Evolutionary conservation across 306 rosid genomes (phyloP).

Genomic region (Vigna radiata): DNA sequence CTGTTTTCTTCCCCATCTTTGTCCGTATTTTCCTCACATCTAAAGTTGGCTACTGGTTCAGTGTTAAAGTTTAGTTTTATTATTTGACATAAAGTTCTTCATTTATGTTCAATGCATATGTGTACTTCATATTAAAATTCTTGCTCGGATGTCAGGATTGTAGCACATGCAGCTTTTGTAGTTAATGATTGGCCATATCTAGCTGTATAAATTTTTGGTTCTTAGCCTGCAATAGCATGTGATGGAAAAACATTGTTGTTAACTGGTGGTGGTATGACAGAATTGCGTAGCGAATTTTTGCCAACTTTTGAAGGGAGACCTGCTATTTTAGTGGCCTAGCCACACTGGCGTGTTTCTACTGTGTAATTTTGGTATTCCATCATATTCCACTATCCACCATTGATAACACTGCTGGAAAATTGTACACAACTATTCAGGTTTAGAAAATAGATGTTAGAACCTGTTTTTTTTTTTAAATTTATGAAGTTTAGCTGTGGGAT

Average conservation of each 20-base stretch:
- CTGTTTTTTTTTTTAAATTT: not conserved
- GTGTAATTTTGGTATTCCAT: too few species aligned
- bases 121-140: constrained; percentile 9
- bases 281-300: too few species aligned
- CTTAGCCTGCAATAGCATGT: not conserved
- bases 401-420: not conserved
- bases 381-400: too few species aligned
- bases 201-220: constrained; percentile 12
- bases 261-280: too few species aligned
- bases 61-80: constrained; percentile 6
- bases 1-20: not conserved
- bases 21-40: not conserved
- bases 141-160: constrained; percentile 8
- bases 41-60: constrained; percentile 16
- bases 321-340: too few species aligned
- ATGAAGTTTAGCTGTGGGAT: not conserved
- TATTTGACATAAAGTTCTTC: constrained; percentile 6
- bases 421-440: constrained; percentile 6
- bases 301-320: too few species aligned
- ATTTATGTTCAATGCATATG: not conserved
- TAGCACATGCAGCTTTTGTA: constrained; percentile 7
- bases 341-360: too few species aligned
- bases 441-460: not conserved
- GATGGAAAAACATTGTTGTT: not conserved
- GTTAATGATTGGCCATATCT: not conserved